Conservation (phyloP, 352 stramenopile genomes). For the Globisporangium uncinulatum region DNA sequence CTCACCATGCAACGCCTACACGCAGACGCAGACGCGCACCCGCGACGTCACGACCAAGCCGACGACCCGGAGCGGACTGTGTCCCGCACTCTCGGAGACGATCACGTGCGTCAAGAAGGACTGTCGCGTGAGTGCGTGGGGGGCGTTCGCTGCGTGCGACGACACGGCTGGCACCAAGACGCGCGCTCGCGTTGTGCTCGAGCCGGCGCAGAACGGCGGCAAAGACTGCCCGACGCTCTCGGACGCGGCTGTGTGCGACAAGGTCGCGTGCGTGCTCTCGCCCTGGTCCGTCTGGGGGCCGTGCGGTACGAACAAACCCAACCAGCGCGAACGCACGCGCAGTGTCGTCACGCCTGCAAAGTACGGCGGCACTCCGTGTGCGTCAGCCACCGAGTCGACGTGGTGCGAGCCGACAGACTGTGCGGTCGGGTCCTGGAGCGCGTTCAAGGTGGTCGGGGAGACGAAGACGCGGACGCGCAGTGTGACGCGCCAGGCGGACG, state of each 20-base stretch:
- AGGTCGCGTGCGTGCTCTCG: conserved; percentile 36
- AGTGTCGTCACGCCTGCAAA: conserved; percentile 23
- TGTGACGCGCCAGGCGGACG: conserved; percentile 30
- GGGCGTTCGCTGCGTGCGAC: conserved; percentile 27
- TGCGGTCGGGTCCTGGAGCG: conserved; percentile 26
- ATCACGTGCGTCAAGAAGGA: conserved; percentile 18
- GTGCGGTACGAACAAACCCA: conserved; percentile 33
- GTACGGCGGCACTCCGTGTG: conserved; percentile 30
- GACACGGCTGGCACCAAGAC: conserved; percentile 29
- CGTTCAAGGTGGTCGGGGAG: conserved; percentile 25
- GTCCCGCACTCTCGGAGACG: conserved; percentile 22
- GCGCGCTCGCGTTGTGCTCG: conserved; percentile 34
- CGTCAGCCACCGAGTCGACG: conserved; percentile 18
- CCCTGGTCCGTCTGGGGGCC: conserved; percentile 34
- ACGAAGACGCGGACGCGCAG: conserved; percentile 34
- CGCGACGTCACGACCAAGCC: conserved; percentile 20
- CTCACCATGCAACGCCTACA: conserved; percentile 21
- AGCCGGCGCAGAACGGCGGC: conserved; percentile 29
- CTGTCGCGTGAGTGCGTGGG: conserved; percentile 31
- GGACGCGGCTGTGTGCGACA: conserved; percentile 27
- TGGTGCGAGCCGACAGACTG: conserved; percentile 39
- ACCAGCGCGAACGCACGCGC: conserved; percentile 29
- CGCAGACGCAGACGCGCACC: conserved; percentile 29
- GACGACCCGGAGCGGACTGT: conserved; percentile 21
- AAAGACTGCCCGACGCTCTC: conserved; percentile 19